Conservation (phyloP, 371 early-diverging fungal species). For the Encephalitozoon intestinalis region DNA sequence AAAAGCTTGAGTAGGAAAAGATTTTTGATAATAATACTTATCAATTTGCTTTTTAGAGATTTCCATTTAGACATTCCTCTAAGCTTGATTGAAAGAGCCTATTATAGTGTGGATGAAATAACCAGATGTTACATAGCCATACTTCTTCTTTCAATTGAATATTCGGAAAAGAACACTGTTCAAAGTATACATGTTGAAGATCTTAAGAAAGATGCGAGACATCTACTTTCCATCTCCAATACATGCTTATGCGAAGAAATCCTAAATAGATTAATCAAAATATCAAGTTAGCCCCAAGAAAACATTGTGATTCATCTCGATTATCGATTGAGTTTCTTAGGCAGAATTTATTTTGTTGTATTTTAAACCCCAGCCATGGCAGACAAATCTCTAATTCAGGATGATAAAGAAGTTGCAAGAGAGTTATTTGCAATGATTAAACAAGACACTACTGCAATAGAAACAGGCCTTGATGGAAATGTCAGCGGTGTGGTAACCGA, state of each 20-base stretch:
- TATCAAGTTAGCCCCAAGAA: not conserved
- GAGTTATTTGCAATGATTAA: conserved; percentile 36
- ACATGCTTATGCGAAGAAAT: not conserved
- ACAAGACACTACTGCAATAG: conserved; percentile 19
- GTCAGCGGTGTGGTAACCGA: not conserved
- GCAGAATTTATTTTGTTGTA: conserved; percentile 2
- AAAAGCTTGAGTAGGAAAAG: not conserved
- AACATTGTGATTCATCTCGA: too few relatives aligned
- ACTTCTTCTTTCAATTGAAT: not conserved
- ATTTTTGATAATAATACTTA: not conserved
- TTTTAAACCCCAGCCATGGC: not conserved
- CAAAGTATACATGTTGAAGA: not conserved
- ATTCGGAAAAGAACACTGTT: not conserved
- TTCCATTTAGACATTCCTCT: not conserved
- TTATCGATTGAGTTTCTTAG: too few relatives aligned
- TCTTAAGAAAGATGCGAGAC: not conserved
- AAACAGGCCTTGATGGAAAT: conserved; percentile 1
- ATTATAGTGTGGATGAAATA: not conserved
- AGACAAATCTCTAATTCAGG: conserved; percentile 5
- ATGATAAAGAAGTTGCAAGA: conserved; percentile 39
- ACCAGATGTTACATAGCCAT: not conserved
- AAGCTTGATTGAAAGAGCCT: not conserved
- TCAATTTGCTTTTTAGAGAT: not conserved
- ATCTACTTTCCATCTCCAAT: not conserved
- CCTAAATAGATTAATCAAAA: not conserved